Base-by-base conservation (phyloP, 805 yeast genomes). In the Candida hispaniensis region DNA sequence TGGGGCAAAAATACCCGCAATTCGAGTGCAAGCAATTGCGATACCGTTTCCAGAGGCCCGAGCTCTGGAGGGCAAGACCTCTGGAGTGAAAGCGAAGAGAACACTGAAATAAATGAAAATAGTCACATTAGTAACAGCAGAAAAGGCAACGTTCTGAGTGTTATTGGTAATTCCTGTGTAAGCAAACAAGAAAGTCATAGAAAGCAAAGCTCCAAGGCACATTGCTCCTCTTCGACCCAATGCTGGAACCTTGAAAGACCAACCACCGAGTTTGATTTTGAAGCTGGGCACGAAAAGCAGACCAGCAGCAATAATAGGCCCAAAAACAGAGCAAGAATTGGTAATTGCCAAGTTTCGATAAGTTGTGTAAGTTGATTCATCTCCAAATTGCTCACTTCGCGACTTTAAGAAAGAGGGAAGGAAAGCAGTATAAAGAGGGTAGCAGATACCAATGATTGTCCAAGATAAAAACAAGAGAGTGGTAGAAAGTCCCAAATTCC, bases 31-130 rank as follows among this genome's bases (percentile, higher is more conserved):
- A 5, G 71, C 70, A n/a, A 77, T 62, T 6, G 75, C 69, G 11
- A 74, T 44, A 3, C 78, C 76, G 26, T 68, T 67, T 28, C 76
- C 80, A 1, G 80, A 73, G 10, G 75, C 74, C 50, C 71, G 55
- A 12, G 64, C 61, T 34, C 58, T 52, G 0, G 55, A 38, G 3
- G 66, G 65, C 41, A 66, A 60, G 16, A 64, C 56, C 45, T 66
- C 71, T n/a, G 80, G 81, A 3, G 79, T 73, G 48, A 71, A 73
- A 4, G 79, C 80, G 47, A 72, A 75, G 13, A 75, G 54, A 14
- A 69, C 67, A 4, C 74, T 77, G 49, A 70, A 73, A 48, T 69
- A 69, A 39, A 71, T 59, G 51, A 64, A 60, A 40, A 64, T 47
- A 39, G 60, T 59, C 48, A 65, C 52, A 41, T 68, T 71, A 12